Base-by-base conservation (phyloP, 116 monocot genomes). In the Phalaenopsis hybrid region DNA sequence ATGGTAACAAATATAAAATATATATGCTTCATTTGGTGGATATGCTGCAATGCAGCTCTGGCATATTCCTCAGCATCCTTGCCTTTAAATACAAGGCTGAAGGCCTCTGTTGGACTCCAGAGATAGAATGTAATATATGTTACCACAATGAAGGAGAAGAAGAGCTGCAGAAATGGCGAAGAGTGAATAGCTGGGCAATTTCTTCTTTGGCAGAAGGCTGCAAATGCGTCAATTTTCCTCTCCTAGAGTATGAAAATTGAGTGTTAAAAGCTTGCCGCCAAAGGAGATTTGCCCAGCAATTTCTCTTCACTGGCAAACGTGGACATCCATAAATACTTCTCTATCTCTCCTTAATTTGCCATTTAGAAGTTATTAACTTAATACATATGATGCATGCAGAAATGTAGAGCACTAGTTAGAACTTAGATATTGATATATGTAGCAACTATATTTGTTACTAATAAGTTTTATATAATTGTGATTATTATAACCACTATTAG, bases 271-370 rank as follows among this genome's bases (percentile, higher is more conserved):
- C 21, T 65, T 65, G 0, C 65, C 25, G 65, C 65, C 65, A 65
- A 65, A 65, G 65, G 65, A 65, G 65, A 65, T 65, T 65, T 65
- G 65, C 25, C 65, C 65, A 65, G 65, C 65, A 23, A 65, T 65
- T 61, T 25, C 25, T 65, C 65, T 65, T 55, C 55, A 13, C 55
- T 3, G 12, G 55, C 1, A 55, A 55, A 55, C 13, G 12, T 15
- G 55, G 12, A 15, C 8, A 55, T 4, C 55, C 12, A 55, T 37
- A 37, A 37, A 37, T 15, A 55, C 13, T 55, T 55, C 16, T 55
- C 16, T 15, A 15, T 55, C 55, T 15, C 55, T 55, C 37, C 37
- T 55, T 55, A 15, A 55, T 55, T 55, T 55, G 15, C 13, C 55
- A 55, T 55, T 55, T 55, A 55, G 55, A 13, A 13, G 15, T 55